Conservation (phyloP, 176 grass and related monocot species). For the Triticum dicoccoides region DNA sequence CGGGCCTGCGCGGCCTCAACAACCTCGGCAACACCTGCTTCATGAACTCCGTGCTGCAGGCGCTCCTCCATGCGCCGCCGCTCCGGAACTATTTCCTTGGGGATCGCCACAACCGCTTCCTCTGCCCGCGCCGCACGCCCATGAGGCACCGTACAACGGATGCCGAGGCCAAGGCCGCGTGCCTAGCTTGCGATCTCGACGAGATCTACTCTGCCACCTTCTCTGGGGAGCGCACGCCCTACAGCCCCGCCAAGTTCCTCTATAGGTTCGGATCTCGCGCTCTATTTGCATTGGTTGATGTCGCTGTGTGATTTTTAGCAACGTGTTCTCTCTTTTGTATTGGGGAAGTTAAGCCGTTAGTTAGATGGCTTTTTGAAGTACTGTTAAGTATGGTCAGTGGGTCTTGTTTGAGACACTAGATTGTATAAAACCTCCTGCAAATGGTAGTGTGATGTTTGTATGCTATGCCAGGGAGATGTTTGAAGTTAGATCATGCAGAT, state of each 20-base stretch:
- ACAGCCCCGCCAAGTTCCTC: constrained; percentile 88
- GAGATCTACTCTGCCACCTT: constrained; percentile 87
- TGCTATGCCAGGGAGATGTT: not conserved
- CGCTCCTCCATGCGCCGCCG: constrained; percentile 81
- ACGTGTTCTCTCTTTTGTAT: not conserved
- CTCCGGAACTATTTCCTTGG: constrained; percentile 87
- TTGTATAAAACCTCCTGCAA: constrained; percentile 17
- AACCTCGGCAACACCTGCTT: constrained; percentile 98
- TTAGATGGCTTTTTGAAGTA: constrained; percentile 4
- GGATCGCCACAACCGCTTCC: constrained; percentile 82
- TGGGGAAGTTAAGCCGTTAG: constrained; percentile 13
- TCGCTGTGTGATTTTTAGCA: not conserved
- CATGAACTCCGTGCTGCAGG: constrained; percentile 97
- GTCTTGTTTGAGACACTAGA: not conserved
- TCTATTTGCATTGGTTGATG: constrained; percentile 22
- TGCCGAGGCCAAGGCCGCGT: constrained; percentile 35
- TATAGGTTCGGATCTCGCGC: constrained; percentile 67
- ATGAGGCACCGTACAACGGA: constrained; percentile 39
- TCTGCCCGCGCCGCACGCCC: constrained; percentile 62
- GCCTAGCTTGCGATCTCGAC: constrained; percentile 87
- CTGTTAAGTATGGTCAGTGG: constrained; percentile 21
- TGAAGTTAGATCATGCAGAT: not conserved
- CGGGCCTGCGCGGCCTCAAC: constrained; percentile 79
- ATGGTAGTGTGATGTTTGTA: not conserved
- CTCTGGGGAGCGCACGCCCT: constrained; percentile 73